Percentiles rank a stretch among this genome's conserved stretches.
phyloP scores from a whole-genome alignment of 768 basidiomycete species.

The Infundibulicybe gibba region DNA sequence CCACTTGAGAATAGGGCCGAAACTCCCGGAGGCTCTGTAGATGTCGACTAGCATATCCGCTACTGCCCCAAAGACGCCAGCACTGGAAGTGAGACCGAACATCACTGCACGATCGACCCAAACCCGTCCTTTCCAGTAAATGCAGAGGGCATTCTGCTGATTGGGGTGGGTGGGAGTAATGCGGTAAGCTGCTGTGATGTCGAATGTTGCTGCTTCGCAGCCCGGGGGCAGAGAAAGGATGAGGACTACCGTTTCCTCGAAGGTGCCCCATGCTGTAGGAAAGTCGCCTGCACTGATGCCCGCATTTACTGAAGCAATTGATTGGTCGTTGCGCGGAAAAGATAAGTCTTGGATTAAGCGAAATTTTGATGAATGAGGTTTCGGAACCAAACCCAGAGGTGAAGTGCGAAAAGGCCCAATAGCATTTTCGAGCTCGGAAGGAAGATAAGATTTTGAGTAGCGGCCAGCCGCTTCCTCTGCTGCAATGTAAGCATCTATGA shows the following conservation, averaged over 20 bases:
- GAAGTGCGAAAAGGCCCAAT: constrained; percentile 39
- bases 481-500: constrained; percentile 28
- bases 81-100: constrained; percentile 28
- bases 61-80: constrained; percentile 28
- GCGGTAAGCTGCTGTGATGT: constrained; percentile 36
- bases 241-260: constrained; percentile 16
- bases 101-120: constrained; percentile 27
- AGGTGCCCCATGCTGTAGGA: constrained; percentile 34
- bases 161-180: constrained; percentile 27
- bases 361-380: constrained; percentile 17
- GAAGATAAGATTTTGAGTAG: constrained; percentile 26
- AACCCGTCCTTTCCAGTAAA: constrained; percentile 26
- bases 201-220: constrained; percentile 30
- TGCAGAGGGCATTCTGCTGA: constrained; percentile 25
- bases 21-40: constrained; percentile 14
- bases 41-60: constrained; percentile 30
- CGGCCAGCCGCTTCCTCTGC: constrained; percentile 22
- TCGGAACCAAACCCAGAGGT: constrained; percentile 35
- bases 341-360: constrained; percentile 26
- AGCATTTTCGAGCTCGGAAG: constrained; percentile 16
- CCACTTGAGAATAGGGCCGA: constrained; percentile 26
- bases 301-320: constrained; percentile 19
- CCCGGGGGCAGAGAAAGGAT: constrained; percentile 27
- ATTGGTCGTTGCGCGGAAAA: constrained; percentile 18
- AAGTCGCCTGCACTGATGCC: constrained; percentile 22